phyloP scores from a whole-genome alignment of 1,284 basidiomycete genomes.

The Microbotryomycetes sp. region DNA sequence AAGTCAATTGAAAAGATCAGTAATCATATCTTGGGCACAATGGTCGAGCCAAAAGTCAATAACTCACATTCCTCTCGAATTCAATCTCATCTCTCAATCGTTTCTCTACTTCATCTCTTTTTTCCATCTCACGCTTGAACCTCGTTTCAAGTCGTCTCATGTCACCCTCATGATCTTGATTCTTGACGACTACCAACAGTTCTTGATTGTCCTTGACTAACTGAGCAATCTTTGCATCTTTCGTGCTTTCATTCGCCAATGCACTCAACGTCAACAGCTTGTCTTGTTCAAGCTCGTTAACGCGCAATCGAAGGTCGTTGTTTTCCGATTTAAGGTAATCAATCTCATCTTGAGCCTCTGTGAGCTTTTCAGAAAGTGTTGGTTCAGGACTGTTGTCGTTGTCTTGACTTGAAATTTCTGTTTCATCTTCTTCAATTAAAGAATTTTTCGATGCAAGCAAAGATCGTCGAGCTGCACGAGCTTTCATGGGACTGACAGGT shows the following conservation, averaged over 20 bases:
- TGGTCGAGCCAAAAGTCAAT: background rate
- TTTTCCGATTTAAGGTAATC: conserved; percentile 17
- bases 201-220: conserved; percentile 31
- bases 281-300: conserved; percentile 18
- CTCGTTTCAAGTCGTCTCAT: conserved; percentile 50
- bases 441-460: background rate
- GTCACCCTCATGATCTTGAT: conserved; percentile 40
- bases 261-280: conserved; percentile 6
- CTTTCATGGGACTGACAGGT: conserved; percentile 28
- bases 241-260: conserved; percentile 5
- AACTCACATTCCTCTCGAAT: conserved; percentile 32
- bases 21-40: too few species aligned
- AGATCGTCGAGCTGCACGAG: background rate
- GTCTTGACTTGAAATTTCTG: conserved; percentile 1
- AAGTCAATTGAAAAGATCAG: background rate
- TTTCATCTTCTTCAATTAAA: background rate
- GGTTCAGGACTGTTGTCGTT: background rate
- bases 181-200: conserved; percentile 25
- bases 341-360: conserved; percentile 33
- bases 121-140: conserved; percentile 54
- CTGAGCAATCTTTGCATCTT: conserved; percentile 19
- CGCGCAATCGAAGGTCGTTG: conserved; percentile 5
- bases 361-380: conserved; percentile 26
- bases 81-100: conserved; percentile 51
- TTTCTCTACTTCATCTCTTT: conserved; percentile 52